Evolutionary conservation across 2,329 filamentous ascomycete genomes (phyloP), one percentile per base, ranked within the genome.

Genomic region (Thielaviopsis populi): DNA sequence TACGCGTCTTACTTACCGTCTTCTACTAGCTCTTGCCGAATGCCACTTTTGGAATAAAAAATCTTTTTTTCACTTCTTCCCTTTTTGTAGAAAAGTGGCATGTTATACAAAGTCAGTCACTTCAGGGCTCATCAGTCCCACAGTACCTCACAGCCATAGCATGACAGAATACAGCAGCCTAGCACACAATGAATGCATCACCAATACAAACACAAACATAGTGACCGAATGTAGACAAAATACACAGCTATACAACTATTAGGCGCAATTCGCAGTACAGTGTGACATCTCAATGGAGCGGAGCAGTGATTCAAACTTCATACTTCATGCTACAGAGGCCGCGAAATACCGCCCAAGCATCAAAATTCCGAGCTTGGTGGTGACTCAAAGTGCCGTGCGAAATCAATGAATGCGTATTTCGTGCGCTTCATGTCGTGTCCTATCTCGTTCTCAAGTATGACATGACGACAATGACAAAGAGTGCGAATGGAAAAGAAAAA

Each of bases 401-500:
- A 54, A 54, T 15, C 6, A 54, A 30, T 10, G 30, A 30, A 54
- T 30, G 15, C 27, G 13, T 27, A 54, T 11, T 10, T 15, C 30
- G 22, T 33, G 15, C 27, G 11, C 50, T 56, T n/a, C 50, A 37
- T 33, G n/a, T 8, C 1, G 10, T 56, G 27, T 33, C 30, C 33
- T n/a, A 19, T 37, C 13, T 22, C 24, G 13, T 27, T 37, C 50
- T 56, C 15, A 30, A 56, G 30, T 15, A 56, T 19, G 8, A 33
- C 24, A n/a, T n/a, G 24, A 17, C 17, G n/a, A 10, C 6, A 17
- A 33, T n/a, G 30, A 30, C 17, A 33, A 8, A 33, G 17, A 5
- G 33, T 27, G 17, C n/a, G 66, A 67, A 13, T 13, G 13, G 65
- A 64, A 65, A 68, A 30, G 58, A 67, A 59, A 59, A 59, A 59